phyloP scores from a whole-genome alignment of 306 rosid species.

The Dalbergia cultrata region DNA sequence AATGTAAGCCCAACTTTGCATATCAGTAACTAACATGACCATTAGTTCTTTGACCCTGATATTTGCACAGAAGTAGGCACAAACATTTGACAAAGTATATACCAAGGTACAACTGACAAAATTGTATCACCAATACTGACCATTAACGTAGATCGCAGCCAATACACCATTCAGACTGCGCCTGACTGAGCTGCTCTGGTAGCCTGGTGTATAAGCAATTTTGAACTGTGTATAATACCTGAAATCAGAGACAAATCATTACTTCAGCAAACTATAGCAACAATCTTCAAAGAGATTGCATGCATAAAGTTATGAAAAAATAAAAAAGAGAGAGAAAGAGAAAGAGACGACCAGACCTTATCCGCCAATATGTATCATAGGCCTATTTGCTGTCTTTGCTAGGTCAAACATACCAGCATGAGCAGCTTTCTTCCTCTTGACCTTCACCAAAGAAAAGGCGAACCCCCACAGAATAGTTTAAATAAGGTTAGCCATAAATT shows the following conservation, averaged over 20 bases:
- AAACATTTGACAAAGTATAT: constrained; percentile 3
- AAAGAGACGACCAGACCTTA: constrained; percentile 52
- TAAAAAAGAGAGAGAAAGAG: too few species aligned
- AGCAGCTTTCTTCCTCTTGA: constrained; percentile 93
- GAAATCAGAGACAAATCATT: constrained; percentile 28
- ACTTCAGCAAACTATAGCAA: constrained; percentile 5
- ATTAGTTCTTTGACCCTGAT: constrained; percentile 2
- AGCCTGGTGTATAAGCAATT: background rate
- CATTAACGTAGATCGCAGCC: constrained; percentile 1
- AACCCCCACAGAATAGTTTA: constrained; percentile 3
- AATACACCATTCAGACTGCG: constrained; percentile 4
- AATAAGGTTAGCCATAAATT: background rate
- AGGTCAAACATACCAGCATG: constrained; percentile 97
- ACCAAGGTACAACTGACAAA: background rate
- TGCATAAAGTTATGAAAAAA: background rate
- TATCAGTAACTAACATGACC: constrained; percentile 1
- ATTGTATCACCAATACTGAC: background rate
- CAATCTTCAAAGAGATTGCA: constrained; percentile 26
- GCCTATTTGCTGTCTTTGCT: constrained; percentile 92
- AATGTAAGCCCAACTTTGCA: constrained; percentile 3
- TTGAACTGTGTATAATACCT: constrained; percentile 25
- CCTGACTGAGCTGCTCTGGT: constrained; percentile 16
- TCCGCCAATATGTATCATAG: constrained; percentile 98
- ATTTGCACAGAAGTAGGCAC: constrained; percentile 12
- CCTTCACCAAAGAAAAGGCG: constrained; percentile 55